Base-by-base conservation (phyloP, 306 rosid genomes). In the Inga laurina region DNA sequence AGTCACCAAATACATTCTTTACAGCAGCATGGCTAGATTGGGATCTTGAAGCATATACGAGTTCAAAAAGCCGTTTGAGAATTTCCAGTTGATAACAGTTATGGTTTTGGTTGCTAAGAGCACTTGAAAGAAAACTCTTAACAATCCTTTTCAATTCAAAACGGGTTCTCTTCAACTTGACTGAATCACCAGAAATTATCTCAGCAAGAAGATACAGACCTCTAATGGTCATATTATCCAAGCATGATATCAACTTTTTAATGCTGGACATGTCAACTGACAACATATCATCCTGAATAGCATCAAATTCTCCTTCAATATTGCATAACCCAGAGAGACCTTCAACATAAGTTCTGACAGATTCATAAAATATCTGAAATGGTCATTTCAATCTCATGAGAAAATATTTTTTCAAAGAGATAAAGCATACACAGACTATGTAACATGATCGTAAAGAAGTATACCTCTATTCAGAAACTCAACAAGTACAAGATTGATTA, bases 311-410 rank as follows among this genome's bases (percentile, higher is more conserved):
- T 74, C 76, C 78, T 82, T 85, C 92, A 67, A 56, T 27, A 43
- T 16, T 41, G 32, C 74, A 69, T 5, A 65, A 89, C 76, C 93
- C 97, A 81, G 88, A 78, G 70, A 91, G 88, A 13, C 77, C 88
- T 80, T 90, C 90, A 73, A 93, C 88, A 72, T 39, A 67, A 75
- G 92, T 70, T 86, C 83, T 93, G 16, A 78, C 87, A 7, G 87
- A 86, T 79, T 89, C 94, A 62, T 88, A 92, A 82, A 91, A 95
- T 56, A 95, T 81, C 99, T 95, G 89, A 83, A 69, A 86, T 74
- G 22, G 30, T 76, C 12, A 82, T 64, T 16, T 72, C 59, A 77
- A 35, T 79, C 61, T 24, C 24, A 16, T 22, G 2, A 68, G 49
- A 46, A 37, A 1, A 39, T 15, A 3, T 3, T 1, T 12, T 8